phyloP scores from a whole-genome alignment of 495 filamentous ascomycete genomes.

The Penicillium riverlandense region DNA sequence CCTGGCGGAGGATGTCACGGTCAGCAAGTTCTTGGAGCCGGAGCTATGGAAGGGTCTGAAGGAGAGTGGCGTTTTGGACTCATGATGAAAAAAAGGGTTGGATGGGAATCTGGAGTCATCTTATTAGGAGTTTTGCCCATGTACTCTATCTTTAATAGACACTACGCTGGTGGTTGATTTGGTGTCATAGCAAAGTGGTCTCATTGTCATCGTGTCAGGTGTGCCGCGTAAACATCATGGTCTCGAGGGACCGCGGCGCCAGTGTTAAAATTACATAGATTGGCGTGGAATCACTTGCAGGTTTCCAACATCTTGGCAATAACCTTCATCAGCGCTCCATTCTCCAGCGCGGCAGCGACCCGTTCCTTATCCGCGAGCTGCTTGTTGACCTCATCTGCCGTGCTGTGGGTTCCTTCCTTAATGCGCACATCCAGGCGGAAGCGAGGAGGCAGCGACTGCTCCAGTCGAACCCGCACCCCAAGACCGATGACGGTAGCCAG shows the following conservation, averaged over 20 bases:
- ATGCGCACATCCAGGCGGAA: constrained; percentile 90
- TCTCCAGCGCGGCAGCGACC: constrained; percentile 91
- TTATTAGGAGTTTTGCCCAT: not conserved
- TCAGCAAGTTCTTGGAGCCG: constrained; percentile 91
- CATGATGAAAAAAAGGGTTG: constrained; percentile 24
- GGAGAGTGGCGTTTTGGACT: constrained; percentile 82
- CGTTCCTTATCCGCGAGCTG: constrained; percentile 94
- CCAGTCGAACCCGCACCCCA: constrained; percentile 82
- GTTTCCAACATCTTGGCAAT: constrained; percentile 90
- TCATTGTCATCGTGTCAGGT: too few relatives aligned
- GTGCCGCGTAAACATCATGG: too few relatives aligned
- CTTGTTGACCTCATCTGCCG: constrained; percentile 91
- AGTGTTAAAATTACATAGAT: too few relatives aligned
- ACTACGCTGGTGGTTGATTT: not conserved
- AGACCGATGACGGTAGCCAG: constrained; percentile 95
- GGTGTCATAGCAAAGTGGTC: not conserved
- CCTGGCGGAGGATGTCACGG: constrained; percentile 87
- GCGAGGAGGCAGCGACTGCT: constrained; percentile 85
- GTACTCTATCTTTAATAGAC: not conserved
- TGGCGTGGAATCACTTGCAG: constrained; percentile 40
- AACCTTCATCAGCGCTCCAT: constrained; percentile 79
- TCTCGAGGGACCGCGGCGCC: too few relatives aligned
- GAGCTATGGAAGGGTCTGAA: constrained; percentile 84
- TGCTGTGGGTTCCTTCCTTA: constrained; percentile 92
- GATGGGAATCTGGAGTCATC: not conserved